Evolutionary conservation across 202 grass and related monocot species (phyloP), one percentile per base, ranked within the genome.

Genomic region (Brachypodium distachyon): DNA sequence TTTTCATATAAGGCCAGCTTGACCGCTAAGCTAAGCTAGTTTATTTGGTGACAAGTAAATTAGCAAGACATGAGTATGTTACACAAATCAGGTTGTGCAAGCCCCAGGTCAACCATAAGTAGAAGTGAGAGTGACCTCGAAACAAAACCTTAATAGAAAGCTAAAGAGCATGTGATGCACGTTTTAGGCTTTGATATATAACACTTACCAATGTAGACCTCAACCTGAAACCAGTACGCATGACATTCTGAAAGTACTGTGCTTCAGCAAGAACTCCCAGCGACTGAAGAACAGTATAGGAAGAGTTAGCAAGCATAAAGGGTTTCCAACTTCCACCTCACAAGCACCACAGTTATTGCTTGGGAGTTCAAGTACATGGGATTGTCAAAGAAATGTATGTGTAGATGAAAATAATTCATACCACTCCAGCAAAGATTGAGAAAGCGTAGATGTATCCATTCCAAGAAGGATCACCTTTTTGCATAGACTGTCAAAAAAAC

Each of bases 191-290:
- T 66, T 38, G 10, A n/a, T 41, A 79, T 37, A 38, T 51, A 33
- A 81, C 44, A 77, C 91, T 38, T 95, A 99, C 96, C 96, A 99
- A 81, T 67, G 96, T 95, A 60, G 91, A 79, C 61, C 96, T 95
- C 73, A 99, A 60, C 72, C 96, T 95, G 83, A 90, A 99, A 74
- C 96, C 96, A 19, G 86, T 83, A 56, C 96, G 96, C 96, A 99
- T 99, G 43, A 95, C 96, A 81, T 99, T 99, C 71, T 95, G 96
- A 85, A 98, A 99, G 83, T 99, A 99, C 28, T 99, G 96, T 81
- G 91, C 96, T 88, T 99, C 96, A 70, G 40, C 43, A 73, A 99
- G 85, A 78, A 99, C 96, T 76, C 96, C 96, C 39, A 99, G 61
- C 22, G 80, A 79, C 91, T 98, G 85, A 64, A 64, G 76, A 79